Percentiles rank a stretch among this genome's conserved stretches.
Conservation (phyloP, 768 basidiomycete genomes). For the Termitomyces sp. region DNA sequence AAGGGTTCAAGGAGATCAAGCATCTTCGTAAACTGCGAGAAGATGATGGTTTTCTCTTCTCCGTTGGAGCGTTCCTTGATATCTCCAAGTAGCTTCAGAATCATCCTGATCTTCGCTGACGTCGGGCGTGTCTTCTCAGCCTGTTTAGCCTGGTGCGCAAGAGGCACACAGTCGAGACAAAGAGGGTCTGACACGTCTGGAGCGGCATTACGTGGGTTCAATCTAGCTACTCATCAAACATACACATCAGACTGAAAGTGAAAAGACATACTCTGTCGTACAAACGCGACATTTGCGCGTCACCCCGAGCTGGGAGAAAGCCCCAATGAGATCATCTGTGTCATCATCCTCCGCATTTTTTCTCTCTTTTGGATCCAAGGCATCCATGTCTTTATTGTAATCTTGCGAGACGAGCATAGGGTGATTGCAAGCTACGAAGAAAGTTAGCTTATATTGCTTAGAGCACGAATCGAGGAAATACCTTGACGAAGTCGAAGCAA, state of each 20-base stretch:
- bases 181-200: constrained; percentile 39
- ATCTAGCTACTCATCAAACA: constrained; percentile 23
- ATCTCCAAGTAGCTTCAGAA: constrained; percentile 65
- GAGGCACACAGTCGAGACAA: constrained; percentile 57
- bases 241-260: not conserved
- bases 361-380: constrained; percentile 61
- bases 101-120: constrained; percentile 86
- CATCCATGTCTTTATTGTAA: constrained; percentile 70
- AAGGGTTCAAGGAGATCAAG: constrained; percentile 86
- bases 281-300: constrained; percentile 78
- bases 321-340: constrained; percentile 71
- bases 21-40: constrained; percentile 90
- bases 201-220: constrained; percentile 33
- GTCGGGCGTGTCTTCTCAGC: constrained; percentile 56
- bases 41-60: constrained; percentile 92
- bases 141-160: constrained; percentile 45
- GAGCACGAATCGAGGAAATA: constrained; percentile 25
- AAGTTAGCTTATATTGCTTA: not conserved
- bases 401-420: constrained; percentile 79
- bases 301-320: constrained; percentile 71
- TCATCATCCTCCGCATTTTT: constrained; percentile 55
- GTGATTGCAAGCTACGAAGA: constrained; percentile 77
- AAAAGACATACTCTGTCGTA: constrained; percentile 46
- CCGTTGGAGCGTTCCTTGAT: constrained; percentile 55
- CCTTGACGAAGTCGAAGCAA: constrained; percentile 89